Evolutionary conservation across 2,329 filamentous ascomycete genomes (phyloP).

Genomic region (Colletotrichum phormii): DNA sequence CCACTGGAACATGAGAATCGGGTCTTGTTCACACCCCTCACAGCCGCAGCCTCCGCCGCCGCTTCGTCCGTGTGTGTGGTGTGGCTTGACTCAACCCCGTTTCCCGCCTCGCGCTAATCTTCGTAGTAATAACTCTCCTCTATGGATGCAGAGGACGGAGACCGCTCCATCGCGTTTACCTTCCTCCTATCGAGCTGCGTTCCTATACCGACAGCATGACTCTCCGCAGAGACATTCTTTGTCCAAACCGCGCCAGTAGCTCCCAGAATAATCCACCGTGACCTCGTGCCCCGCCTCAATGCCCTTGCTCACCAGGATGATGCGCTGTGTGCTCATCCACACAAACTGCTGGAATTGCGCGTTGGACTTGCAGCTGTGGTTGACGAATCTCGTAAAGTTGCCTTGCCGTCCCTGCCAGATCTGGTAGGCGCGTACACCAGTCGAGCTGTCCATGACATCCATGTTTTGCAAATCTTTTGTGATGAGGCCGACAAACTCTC

Average conservation of each 20-base stretch:
- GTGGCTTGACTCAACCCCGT: not conserved
- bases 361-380: constrained; percentile 69
- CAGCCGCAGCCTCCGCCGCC: not conserved
- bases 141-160: no score
- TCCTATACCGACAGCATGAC: constrained; percentile 59
- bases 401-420: constrained; percentile 68
- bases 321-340: constrained; percentile 66
- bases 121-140: not conserved
- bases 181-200: not conserved
- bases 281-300: constrained; percentile 64
- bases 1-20: not conserved
- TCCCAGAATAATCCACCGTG: constrained; percentile 69
- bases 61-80: not conserved
- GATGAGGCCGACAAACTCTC: constrained; percentile 66
- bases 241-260: constrained; percentile 67
- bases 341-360: constrained; percentile 67
- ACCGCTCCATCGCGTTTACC: no score
- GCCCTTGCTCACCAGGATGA: constrained; percentile 67
- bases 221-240: constrained; percentile 67
- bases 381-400: constrained; percentile 70
- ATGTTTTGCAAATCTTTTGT: constrained; percentile 62
- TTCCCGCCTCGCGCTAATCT: not conserved
- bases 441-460: constrained; percentile 65
- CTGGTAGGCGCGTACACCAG: constrained; percentile 56
- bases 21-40: not conserved